Conservation (phyloP, 2,329 filamentous ascomycete species). For the Penicillium italicum region DNA sequence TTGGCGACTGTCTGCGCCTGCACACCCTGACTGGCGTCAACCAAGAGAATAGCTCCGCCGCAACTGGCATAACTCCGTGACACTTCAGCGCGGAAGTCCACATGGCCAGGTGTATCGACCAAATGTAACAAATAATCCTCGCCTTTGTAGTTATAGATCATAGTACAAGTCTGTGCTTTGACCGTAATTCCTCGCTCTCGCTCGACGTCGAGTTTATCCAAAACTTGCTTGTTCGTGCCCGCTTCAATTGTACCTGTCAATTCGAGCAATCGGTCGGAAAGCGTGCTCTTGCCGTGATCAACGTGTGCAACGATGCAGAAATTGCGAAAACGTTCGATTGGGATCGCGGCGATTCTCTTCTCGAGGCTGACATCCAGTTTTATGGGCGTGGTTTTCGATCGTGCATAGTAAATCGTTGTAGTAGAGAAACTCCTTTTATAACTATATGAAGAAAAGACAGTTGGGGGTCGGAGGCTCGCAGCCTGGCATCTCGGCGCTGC, state of each 20-base stretch:
- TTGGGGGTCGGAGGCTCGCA: slow-evolving; percentile 30
- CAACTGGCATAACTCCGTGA: slow-evolving; percentile 94
- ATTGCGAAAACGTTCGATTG: slow-evolving; percentile 65
- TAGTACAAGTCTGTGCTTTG: slow-evolving; percentile 97
- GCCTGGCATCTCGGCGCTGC: slow-evolving; percentile 36
- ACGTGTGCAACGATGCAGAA: slow-evolving; percentile 99
- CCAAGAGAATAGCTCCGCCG: slow-evolving; percentile 83
- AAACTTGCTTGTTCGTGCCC: slow-evolving; percentile 86
- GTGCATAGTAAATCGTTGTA: slow-evolving; percentile 25
- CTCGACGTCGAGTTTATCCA: slow-evolving; percentile 97
- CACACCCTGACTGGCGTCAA: slow-evolving; percentile 93
- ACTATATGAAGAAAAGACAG: slow-evolving; percentile 20
- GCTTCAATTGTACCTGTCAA: slow-evolving; percentile 87
- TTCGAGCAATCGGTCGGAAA: slow-evolving; percentile 88
- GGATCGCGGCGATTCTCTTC: slow-evolving; percentile 51
- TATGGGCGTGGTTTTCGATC: slow-evolving; percentile 17
- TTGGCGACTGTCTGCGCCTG: slow-evolving; percentile 98
- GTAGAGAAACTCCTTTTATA: slow-evolving; percentile 31
- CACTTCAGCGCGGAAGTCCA: slow-evolving; percentile 96
- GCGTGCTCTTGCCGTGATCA: slow-evolving; percentile 96
- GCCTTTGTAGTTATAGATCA: slow-evolving; percentile 86
- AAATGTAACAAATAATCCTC: slow-evolving; percentile 90
- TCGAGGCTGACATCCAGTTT: slow-evolving; percentile 52
- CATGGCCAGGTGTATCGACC: slow-evolving; percentile 94
- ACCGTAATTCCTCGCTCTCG: slow-evolving; percentile 95